These are phyloP conservation scores for Neodidymelliopsis sp. DNA, from an alignment of 2,329 filamentous ascomycete genomes.

Conservation along the genomic window DNA sequence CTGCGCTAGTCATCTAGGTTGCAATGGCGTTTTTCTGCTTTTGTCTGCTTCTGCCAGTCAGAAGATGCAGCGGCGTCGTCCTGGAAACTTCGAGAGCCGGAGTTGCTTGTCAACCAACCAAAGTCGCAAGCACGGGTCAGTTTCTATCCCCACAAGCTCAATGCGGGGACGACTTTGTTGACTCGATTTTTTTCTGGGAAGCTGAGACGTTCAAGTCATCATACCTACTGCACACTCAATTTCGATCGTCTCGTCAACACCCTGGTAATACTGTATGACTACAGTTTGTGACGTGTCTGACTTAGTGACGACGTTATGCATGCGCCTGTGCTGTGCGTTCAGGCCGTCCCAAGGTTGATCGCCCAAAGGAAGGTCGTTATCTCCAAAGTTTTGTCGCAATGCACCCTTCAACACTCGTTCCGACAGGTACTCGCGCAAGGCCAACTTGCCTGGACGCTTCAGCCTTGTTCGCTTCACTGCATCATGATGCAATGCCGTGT, in stretches of 20 bases:
- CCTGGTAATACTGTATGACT: background rate
- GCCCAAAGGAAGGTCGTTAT: background rate
- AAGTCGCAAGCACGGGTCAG: no score
- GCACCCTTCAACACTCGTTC: background rate
- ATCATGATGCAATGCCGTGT: conserved; percentile 20
- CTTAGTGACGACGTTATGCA: background rate
- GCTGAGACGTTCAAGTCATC: background rate
- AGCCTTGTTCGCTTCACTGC: conserved; percentile 1
- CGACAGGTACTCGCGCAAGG: background rate
- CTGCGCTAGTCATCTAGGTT: conserved; percentile 2
- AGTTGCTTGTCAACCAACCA: background rate
- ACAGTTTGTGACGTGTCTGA: background rate
- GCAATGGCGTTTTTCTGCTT: conserved; percentile 2
- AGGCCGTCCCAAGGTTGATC: background rate
- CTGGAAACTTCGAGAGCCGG: conserved; percentile 1
- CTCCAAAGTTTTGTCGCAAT: background rate
- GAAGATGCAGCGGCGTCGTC: background rate
- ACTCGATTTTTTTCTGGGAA: background rate
- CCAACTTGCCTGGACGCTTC: background rate
- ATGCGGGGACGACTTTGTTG: background rate
- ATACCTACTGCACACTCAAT: background rate
- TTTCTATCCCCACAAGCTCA: conserved; percentile 2
- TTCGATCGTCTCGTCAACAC: background rate
- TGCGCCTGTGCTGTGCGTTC: background rate
- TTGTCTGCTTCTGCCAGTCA: conserved; percentile 7